phyloP scores from a whole-genome alignment of 192 early-diverging fungal genomes.

The Linderina pennispora region DNA sequence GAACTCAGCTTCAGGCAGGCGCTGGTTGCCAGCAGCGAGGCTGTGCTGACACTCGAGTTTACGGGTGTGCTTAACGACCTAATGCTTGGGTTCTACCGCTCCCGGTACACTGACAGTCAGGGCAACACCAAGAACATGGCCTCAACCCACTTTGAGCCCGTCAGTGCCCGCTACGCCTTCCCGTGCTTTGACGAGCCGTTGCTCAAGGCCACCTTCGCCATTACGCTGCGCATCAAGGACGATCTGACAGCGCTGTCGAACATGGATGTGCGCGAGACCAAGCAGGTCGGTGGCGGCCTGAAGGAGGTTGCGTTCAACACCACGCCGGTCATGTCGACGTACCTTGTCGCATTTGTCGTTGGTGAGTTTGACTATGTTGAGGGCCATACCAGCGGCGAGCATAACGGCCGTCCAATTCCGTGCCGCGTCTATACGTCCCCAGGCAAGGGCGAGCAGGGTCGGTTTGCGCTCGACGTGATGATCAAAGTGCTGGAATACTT shows the following conservation, averaged over 20 bases:
- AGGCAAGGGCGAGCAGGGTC: conserved; percentile 51
- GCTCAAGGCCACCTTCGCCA: conserved; percentile 68
- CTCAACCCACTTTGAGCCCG: conserved; percentile 67
- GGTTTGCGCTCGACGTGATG: conserved; percentile 58
- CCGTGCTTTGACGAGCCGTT: conserved; percentile 71
- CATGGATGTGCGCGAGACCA: conserved; percentile 44
- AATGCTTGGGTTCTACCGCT: conserved; percentile 70
- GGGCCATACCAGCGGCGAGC: conserved; percentile 27
- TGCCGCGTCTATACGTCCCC: conserved; percentile 56
- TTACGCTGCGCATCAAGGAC: conserved; percentile 49
- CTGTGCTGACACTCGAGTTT: conserved; percentile 47
- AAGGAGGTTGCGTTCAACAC: conserved; percentile 56
- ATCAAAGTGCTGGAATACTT: conserved; percentile 60
- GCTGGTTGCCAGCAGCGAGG: conserved; percentile 34
- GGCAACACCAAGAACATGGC: conserved; percentile 50
- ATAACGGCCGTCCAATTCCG: background rate
- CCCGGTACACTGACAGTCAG: conserved; percentile 47
- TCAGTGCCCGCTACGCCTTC: conserved; percentile 55
- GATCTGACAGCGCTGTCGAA: conserved; percentile 60
- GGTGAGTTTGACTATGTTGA: conserved; percentile 70
- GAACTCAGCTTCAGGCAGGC: conserved; percentile 29
- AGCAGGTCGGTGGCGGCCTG: conserved; percentile 1
- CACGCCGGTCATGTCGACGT: conserved; percentile 70
- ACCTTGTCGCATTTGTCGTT: conserved; percentile 62
- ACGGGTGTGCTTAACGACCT: conserved; percentile 59